Conservation (phyloP, 2,329 filamentous ascomycete genomes). For the Phialemoniopsis sp. region DNA sequence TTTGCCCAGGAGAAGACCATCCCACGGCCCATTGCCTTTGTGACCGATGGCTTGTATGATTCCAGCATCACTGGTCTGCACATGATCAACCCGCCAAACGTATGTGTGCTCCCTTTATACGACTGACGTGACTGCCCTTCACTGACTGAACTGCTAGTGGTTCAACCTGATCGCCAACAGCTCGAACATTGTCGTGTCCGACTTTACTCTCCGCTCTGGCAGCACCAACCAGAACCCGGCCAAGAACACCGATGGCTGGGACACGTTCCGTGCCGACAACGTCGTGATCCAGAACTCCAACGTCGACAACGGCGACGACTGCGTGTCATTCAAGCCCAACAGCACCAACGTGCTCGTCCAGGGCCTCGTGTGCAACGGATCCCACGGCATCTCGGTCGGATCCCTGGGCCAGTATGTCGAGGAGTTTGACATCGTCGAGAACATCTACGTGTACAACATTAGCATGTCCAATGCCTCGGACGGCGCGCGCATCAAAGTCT, state of each 20-base stretch:
- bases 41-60: constrained; percentile 51
- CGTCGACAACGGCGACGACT: constrained; percentile 63
- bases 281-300: constrained; percentile 61
- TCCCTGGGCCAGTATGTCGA: constrained; percentile 55
- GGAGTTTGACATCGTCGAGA: constrained; percentile 55
- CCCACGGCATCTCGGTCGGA: constrained; percentile 58
- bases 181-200: constrained; percentile 51
- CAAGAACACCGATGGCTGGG: constrained; percentile 64
- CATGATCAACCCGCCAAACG: constrained; percentile 45
- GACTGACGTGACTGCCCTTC: no score
- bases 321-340: constrained; percentile 62
- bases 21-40: constrained; percentile 57
- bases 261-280: constrained; percentile 55
- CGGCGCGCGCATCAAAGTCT: constrained; percentile 62
- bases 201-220: constrained; percentile 51
- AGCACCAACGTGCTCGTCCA: constrained; percentile 54
- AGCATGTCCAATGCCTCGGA: constrained; percentile 27
- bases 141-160: constrained; percentile 29
- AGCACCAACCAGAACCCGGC: constrained; percentile 47
- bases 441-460: constrained; percentile 47
- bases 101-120: no score
- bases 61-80: constrained; percentile 54
- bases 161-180: constrained; percentile 60
- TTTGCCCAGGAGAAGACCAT: constrained; percentile 54
- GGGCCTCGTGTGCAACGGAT: constrained; percentile 57